Evolutionary conservation across 495 filamentous ascomycete species (phyloP), one percentile per base, ranked within the genome.

Genomic region (Apiosordaria backusii): DNA sequence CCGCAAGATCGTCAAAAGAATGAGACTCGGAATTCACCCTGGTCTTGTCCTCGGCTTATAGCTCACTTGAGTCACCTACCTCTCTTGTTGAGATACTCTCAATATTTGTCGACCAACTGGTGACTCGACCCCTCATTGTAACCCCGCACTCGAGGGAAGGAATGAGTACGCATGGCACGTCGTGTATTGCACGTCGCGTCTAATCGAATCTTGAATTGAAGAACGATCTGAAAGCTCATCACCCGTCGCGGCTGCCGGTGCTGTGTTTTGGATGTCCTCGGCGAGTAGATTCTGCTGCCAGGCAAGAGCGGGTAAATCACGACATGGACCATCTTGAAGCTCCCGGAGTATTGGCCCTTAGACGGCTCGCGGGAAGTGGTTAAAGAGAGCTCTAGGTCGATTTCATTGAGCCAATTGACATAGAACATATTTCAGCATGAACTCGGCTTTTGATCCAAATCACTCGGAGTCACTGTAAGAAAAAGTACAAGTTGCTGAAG

Each of bases 251-350:
- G 61, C 66, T 64, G 63, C 16, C 57, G 67, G 60, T 40, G 21
- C 59, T 24, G 58, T 62, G 67, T 71, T 69, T 71, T 57, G 23
- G 40, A 69, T 23, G 13, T 25, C 35, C 2, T 35, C 29, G 35
- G 35, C 35, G 35, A 45, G 3, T 45, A 4, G 27, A 62, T 52
- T 25, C 23, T 52, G 35, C 23, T 23, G 60, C 45, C 19, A 62
- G 60, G 40, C 40, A 62, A 4, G 21, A 50, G 24, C 60, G 60
- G 60, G 6, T 62, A 62, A 62, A 62, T 24, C 9, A 23, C 7
- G 25, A 50, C 60, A 19, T 5, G 29, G 9, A 6, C 21, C n/a
- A 50, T 4, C 35, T 62, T 22, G 35, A 50, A 23, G 9, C 45
- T 23, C 6, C 10, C 16, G 35, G 35, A 15, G 29, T 15, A n/a